Evolutionary conservation across 148 eudicot genomes (phyloP).

Genomic region (Amaranthus palmeri): DNA sequence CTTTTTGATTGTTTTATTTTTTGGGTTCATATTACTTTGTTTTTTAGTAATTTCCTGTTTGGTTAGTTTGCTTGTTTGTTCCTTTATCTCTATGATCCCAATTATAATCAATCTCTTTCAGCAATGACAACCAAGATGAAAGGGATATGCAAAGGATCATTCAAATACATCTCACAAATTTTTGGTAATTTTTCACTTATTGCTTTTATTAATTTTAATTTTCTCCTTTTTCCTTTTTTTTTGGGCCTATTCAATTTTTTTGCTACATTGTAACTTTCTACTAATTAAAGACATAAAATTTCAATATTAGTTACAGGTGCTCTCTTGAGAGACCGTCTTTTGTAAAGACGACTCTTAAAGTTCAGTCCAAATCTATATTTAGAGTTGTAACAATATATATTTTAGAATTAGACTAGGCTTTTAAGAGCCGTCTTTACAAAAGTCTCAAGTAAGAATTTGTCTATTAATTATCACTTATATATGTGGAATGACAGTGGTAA

Average conservation of each 20-base stretch:
- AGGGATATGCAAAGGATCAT: constrained; percentile 76
- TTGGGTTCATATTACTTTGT: not conserved
- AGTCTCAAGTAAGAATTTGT: too few species aligned
- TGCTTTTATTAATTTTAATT: not conserved
- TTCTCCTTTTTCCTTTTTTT: not conserved
- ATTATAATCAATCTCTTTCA: constrained; percentile 7
- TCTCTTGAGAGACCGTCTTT: too few species aligned
- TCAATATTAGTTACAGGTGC: too few species aligned
- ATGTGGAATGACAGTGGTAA: constrained; percentile 37
- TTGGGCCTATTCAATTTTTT: too few species aligned
- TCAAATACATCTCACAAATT: constrained; percentile 72
- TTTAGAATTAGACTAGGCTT: too few species aligned
- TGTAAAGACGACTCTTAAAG: too few species aligned
- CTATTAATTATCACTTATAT: not conserved
- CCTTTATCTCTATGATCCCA: not conserved
- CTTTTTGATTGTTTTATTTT: constrained; percentile 8
- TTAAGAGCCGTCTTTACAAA: too few species aligned
- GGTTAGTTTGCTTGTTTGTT: not conserved
- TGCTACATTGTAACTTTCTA: too few species aligned
- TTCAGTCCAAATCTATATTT: too few species aligned
- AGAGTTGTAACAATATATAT: too few species aligned
- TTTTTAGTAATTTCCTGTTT: not conserved
- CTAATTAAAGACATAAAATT: too few species aligned
- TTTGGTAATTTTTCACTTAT: constrained; percentile 48
- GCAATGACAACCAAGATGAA: constrained; percentile 62